Evolutionary conservation across 2,329 filamentous ascomycete genomes (phyloP).

Genomic region (Colletotrichum graminicola): DNA sequence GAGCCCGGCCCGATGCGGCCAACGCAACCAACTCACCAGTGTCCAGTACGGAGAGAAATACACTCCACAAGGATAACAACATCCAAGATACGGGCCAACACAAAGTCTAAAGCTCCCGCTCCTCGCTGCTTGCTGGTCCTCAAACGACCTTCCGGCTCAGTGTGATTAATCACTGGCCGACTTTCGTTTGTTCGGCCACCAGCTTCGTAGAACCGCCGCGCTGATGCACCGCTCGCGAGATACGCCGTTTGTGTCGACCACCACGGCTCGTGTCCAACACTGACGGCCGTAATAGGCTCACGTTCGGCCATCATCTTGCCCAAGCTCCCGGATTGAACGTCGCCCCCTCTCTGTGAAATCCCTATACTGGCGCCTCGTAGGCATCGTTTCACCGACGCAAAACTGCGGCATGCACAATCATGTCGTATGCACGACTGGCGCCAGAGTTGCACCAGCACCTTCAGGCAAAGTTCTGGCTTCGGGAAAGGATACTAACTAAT

Average conservation of each 20-base stretch:
- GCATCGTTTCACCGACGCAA: neutral
- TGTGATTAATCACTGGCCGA: neutral
- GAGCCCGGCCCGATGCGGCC: neutral
- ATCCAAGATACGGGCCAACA: neutral
- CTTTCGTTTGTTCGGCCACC: neutral
- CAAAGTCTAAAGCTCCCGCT: neutral
- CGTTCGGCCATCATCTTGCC: neutral
- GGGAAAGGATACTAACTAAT: too few species aligned
- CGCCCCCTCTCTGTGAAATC: neutral
- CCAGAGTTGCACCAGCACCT: neutral
- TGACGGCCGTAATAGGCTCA: neutral
- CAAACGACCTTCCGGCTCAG: neutral
- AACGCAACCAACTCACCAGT: too few species aligned
- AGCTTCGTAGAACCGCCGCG: neutral
- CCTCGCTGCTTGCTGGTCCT: neutral
- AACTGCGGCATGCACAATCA: neutral
- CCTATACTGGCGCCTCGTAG: neutral
- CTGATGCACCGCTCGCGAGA: neutral
- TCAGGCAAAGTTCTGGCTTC: neutral
- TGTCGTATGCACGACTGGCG: neutral
- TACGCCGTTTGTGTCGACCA: neutral
- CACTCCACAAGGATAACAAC: too few species aligned
- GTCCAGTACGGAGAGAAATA: too few species aligned
- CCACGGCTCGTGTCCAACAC: neutral
- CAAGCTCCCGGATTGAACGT: too few species aligned